These are phyloP conservation scores for Omphalotus guepiniiformis DNA, from an alignment of 768 basidiomycete species.

Conservation along the genomic window DNA sequence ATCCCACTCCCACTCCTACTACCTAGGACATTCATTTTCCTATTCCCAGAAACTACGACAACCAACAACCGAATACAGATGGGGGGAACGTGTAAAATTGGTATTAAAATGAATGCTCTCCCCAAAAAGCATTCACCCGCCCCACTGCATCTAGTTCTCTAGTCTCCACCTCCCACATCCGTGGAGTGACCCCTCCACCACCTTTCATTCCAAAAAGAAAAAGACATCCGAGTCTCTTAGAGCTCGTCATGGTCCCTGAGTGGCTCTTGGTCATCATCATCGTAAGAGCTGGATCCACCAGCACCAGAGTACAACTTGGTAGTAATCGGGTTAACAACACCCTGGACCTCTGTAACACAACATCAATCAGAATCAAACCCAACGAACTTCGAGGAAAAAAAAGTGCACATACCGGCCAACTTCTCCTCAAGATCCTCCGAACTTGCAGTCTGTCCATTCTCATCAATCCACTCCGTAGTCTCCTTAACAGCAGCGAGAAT, in stretches of 20 bases:
- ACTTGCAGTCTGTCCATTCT: constrained; percentile 69
- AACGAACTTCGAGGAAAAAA: constrained; percentile 4
- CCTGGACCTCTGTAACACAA: constrained; percentile 54
- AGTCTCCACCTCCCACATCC: too few species aligned
- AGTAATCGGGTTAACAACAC: constrained; percentile 78
- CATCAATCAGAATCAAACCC: not conserved
- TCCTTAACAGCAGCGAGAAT: constrained; percentile 82
- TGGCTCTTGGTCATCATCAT: constrained; percentile 33
- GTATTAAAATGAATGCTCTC: too few species aligned
- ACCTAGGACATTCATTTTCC: too few species aligned
- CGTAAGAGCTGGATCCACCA: constrained; percentile 16
- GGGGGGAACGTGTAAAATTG: too few species aligned
- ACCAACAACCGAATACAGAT: too few species aligned
- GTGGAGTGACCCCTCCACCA: too few species aligned
- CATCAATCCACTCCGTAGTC: constrained; percentile 87
- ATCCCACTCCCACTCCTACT: too few species aligned
- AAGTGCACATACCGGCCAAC: constrained; percentile 33
- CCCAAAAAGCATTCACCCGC: too few species aligned
- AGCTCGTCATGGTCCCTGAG: constrained; percentile 43
- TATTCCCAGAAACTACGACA: too few species aligned
- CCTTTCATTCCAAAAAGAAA: too few species aligned
- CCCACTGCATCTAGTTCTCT: too few species aligned
- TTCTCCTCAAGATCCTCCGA: constrained; percentile 93
- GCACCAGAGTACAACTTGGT: constrained; percentile 66
- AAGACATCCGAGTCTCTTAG: too few species aligned